These are phyloP conservation scores for Mycena maculata DNA, from an alignment of 768 basidiomycete species.

Conservation along the genomic window DNA sequence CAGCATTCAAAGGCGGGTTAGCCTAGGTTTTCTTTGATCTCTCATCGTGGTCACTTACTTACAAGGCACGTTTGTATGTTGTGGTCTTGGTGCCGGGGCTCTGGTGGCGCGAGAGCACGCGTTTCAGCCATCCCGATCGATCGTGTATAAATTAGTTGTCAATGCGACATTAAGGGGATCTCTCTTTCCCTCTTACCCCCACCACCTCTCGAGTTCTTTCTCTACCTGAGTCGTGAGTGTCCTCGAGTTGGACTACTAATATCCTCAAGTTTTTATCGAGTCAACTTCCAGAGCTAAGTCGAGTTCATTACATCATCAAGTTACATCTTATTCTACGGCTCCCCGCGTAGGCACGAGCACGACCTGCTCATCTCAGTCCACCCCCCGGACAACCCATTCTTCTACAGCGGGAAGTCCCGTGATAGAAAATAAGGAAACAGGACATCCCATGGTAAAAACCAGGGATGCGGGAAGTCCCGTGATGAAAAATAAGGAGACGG, in stretches of 20 bases:
- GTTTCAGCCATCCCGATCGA: constrained; percentile 10
- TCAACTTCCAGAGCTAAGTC: neutral
- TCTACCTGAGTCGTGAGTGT: too few species aligned
- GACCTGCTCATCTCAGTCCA: too few species aligned
- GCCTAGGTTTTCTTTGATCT: neutral
- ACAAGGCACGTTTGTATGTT: neutral
- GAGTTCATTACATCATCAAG: neutral
- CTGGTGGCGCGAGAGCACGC: constrained; percentile 11
- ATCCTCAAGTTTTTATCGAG: neutral
- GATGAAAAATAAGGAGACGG: too few species aligned
- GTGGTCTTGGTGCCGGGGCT: neutral
- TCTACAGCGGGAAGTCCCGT: too few species aligned
- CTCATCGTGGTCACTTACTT: neutral
- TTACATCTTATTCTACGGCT: too few species aligned
- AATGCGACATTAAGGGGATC: neutral
- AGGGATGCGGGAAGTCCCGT: too few species aligned
- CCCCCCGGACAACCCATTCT: too few species aligned
- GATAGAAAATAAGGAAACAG: too few species aligned
- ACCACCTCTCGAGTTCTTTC: neutral
- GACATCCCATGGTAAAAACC: too few species aligned
- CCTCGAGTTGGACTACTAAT: too few species aligned
- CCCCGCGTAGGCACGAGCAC: too few species aligned
- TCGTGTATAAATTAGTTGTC: neutral
- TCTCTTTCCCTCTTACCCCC: neutral
- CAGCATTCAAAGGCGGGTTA: neutral